Evolutionary conservation across 192 early-diverging fungal genomes (phyloP), one percentile per base, ranked within the genome.

Genomic region (Coemansia aciculifera): DNA sequence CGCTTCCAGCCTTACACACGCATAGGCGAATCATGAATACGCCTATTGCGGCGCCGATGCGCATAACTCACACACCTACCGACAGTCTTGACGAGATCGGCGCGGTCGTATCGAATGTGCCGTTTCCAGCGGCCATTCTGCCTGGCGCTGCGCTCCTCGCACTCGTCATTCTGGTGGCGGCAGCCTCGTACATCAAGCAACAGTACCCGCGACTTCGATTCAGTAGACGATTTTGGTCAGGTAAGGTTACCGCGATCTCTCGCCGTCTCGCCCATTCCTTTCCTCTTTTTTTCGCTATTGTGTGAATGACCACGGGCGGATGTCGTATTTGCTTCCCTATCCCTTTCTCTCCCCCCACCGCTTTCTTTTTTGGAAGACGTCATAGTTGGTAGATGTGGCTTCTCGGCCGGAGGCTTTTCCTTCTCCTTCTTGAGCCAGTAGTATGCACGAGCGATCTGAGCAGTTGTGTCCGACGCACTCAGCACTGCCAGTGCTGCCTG

Each of bases 71-170:
- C 69, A 64, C 62, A 64, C 17, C 9, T 0, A 29, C 62, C 15
- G 21, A 36, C 44, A 43, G 48, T 29, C 21, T 21, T 5, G 24
- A 29, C 23, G 48, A 27, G 19, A 37, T 32, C 11, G 59, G 48
- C 31, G 32, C 34, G 56, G 46, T 61, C 46, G 59, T 34, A 21
- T 38, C 36, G 19, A 38, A 62, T 56, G 34, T 61, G 56, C 57
- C 43, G 24, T 72, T 57, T 38, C 24, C 67, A 9, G 66, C 67
- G 15, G 63, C 56, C 23, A 67, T 75, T 31, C 59, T 75, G 5
- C 78, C 78, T 23, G 78, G 78, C 31, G 48, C 68, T 10, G 61
- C 62, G 38, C 62, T 80, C 23, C 69, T 80, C 29, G 63, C 36
- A 38, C 74, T 72, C 59, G 60, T 64, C 5, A 29, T 59, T 8